These are phyloP conservation scores for Cinchona pubescens DNA, from an alignment of 257 asterid genomes.

Conservation along the genomic window DNA sequence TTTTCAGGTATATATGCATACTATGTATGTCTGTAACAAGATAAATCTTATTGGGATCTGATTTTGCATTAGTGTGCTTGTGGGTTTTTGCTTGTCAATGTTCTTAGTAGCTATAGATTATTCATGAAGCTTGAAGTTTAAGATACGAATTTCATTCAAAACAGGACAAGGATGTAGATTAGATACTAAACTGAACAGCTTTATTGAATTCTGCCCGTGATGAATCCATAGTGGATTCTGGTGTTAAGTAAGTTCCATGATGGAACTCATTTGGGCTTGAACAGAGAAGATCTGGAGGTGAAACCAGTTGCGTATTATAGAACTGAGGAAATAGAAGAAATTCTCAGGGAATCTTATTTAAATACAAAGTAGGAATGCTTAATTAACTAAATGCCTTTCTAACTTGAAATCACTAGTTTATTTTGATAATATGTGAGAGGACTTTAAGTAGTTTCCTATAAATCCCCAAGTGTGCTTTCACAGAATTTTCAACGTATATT, in stretches of 20 bases:
- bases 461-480: not conserved
- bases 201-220: not conserved
- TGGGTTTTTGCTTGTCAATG: no score
- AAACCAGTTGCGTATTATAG: not conserved
- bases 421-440: not conserved
- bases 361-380: not conserved
- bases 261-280: not conserved
- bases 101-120: no score
- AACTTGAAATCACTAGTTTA: no score
- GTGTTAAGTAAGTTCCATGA: not conserved
- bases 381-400: not conserved
- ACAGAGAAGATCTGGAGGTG: not conserved
- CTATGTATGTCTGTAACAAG: not conserved
- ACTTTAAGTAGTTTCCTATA: not conserved
- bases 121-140: not conserved
- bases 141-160: not conserved
- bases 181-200: not conserved
- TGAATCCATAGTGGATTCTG: not conserved
- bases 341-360: not conserved
- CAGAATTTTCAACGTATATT: not conserved
- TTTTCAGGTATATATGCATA: not conserved
- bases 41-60: not conserved
- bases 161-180: not conserved
- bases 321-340: not conserved
- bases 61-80: not conserved